Evolutionary conservation across 75 land plant genomes (phyloP).

Genomic region (Sequoia sempervirens): DNA sequence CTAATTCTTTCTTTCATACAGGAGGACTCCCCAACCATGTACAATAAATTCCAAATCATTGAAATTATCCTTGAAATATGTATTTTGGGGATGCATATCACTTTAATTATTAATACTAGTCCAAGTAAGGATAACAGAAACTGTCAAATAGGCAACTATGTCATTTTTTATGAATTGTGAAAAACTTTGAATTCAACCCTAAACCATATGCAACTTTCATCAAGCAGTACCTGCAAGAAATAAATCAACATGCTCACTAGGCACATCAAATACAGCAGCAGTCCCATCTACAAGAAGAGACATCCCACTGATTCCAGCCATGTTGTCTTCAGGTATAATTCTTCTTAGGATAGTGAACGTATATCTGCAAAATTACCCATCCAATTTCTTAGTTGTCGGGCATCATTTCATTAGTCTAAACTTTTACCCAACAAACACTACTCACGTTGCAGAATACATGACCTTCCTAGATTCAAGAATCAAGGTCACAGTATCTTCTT

Average conservation of each 20-base stretch:
- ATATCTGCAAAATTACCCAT: slow-evolving; percentile 34
- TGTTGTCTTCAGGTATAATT: slow-evolving; percentile 68
- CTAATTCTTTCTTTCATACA: too few relatives aligned
- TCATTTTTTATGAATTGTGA: not conserved
- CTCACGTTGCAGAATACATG: slow-evolving; percentile 73
- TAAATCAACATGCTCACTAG: slow-evolving; percentile 42
- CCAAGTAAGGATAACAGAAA: not conserved
- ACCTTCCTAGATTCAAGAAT: slow-evolving; percentile 55
- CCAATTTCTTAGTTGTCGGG: not conserved
- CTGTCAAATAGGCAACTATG: not conserved
- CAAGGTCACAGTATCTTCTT: slow-evolving; percentile 68
- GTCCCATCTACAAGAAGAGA: slow-evolving; percentile 75
- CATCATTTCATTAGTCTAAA: too few relatives aligned
- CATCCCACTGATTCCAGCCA: slow-evolving; percentile 60
- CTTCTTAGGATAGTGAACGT: slow-evolving; percentile 63
- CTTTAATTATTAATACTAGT: too few relatives aligned
- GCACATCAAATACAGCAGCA: slow-evolving; percentile 91
- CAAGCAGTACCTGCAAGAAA: slow-evolving; percentile 60
- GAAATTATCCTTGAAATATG: not conserved
- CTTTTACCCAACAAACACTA: not conserved
- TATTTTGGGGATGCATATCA: not conserved
- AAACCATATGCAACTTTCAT: not conserved
- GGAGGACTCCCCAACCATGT: too few relatives aligned
- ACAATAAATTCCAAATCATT: too few relatives aligned
- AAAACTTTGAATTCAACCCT: not conserved